Conservation (phyloP, 768 basidiomycete species). For the Tulasnella sp. region DNA sequence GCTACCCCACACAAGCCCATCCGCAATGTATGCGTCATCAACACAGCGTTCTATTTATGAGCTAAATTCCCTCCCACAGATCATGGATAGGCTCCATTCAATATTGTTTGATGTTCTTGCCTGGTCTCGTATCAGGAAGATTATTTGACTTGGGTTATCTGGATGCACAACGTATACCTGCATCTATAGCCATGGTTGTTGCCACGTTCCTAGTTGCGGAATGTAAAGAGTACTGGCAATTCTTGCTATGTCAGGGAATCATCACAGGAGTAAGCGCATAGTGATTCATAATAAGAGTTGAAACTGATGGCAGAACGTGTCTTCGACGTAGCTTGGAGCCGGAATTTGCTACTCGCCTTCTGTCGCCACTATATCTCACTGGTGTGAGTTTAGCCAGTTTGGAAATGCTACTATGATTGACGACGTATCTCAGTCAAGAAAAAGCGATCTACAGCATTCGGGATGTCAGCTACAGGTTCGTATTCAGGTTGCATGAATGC, state of each 20-base stretch:
- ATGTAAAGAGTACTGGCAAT: slow-evolving; percentile 10
- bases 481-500: slow-evolving; percentile 21
- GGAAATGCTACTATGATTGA: no score
- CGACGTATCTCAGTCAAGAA: not conserved
- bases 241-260: slow-evolving; percentile 9
- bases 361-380: not conserved
- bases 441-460: not conserved
- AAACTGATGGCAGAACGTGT: not conserved
- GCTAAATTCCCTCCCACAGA: slow-evolving; percentile 10
- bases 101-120: slow-evolving; percentile 22
- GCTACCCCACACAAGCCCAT: slow-evolving; percentile 39
- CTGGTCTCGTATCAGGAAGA: slow-evolving; percentile 44
- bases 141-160: slow-evolving; percentile 64
- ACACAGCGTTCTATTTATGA: slow-evolving; percentile 17
- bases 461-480: not conserved
- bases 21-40: slow-evolving; percentile 40
- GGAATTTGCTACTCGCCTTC: slow-evolving; percentile 1
- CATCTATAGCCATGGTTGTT: slow-evolving; percentile 27
- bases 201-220: slow-evolving; percentile 4
- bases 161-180: slow-evolving; percentile 35
- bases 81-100: slow-evolving; percentile 15
- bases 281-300: not conserved
- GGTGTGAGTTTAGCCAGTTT: not conserved
- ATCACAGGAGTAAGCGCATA: not conserved
- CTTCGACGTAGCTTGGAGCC: slow-evolving; percentile 20